Conservation (phyloP, 2,329 filamentous ascomycete genomes). For the Diaporthe caulivora region DNA sequence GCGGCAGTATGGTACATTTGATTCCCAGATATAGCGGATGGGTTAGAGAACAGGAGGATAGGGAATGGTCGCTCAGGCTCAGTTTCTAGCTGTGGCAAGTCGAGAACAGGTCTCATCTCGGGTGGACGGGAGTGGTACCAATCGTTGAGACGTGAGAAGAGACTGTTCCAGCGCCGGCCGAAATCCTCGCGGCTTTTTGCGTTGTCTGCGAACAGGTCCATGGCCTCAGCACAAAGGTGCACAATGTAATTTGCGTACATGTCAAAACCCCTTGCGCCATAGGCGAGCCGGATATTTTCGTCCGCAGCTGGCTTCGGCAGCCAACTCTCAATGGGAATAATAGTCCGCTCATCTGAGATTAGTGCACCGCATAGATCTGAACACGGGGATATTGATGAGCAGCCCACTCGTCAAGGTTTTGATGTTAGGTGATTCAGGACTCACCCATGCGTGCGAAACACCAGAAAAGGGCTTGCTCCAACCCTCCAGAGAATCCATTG, state of each 20-base stretch:
- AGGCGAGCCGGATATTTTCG: neutral
- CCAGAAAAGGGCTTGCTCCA: conserved; percentile 69
- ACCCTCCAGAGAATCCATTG: conserved; percentile 64
- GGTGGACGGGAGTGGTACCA: conserved; percentile 61
- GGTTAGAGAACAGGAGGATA: conserved; percentile 64
- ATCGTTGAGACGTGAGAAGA: conserved; percentile 63
- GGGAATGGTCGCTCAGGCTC: conserved; percentile 57
- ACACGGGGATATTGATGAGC: neutral
- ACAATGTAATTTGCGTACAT: conserved; percentile 72
- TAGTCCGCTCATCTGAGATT: conserved; percentile 58
- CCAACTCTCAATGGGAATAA: conserved; percentile 22
- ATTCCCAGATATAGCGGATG: conserved; percentile 68
- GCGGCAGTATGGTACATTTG: conserved; percentile 69
- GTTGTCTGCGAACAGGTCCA: conserved; percentile 62
- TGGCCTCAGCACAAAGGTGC: conserved; percentile 65
- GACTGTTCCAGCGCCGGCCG: conserved; percentile 56
- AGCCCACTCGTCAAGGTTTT: neutral
- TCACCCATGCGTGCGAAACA: conserved; percentile 69
- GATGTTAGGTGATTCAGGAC: conserved; percentile 33
- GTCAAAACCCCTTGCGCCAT: conserved; percentile 53
- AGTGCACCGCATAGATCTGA: conserved; percentile 67
- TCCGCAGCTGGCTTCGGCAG: conserved; percentile 6
- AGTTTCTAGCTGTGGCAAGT: conserved; percentile 47
- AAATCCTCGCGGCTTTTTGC: conserved; percentile 58
- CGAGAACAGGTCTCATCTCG: conserved; percentile 60